phyloP scores from a whole-genome alignment of 352 stramenopile species.

The Thalassiosira hispida region DNA sequence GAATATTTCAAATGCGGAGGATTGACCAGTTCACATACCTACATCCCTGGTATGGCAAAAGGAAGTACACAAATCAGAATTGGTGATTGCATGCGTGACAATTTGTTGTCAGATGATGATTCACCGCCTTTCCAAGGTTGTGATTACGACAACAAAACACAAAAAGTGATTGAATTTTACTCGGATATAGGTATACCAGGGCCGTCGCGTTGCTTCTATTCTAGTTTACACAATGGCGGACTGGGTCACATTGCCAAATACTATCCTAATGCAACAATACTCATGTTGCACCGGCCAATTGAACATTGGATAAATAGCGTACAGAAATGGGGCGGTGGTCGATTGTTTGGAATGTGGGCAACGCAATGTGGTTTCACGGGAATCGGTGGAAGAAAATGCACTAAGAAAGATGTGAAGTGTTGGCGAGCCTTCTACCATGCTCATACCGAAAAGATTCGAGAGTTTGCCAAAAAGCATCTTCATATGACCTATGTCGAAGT shows the following conservation, averaged over 20 bases:
- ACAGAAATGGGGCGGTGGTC: slow-evolving; percentile 33
- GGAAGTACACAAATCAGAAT: too few relatives aligned
- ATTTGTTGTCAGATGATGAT: slow-evolving; percentile 24
- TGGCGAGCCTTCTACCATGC: slow-evolving; percentile 56
- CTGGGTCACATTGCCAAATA: slow-evolving; percentile 40
- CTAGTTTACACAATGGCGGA: slow-evolving; percentile 41
- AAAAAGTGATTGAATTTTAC: slow-evolving; percentile 22
- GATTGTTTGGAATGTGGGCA: slow-evolving; percentile 22
- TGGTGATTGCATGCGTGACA: slow-evolving; percentile 59
- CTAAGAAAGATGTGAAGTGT: slow-evolving; percentile 2
- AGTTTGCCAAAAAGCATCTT: slow-evolving; percentile 49
- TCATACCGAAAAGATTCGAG: slow-evolving; percentile 52
- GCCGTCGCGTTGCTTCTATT: slow-evolving; percentile 39
- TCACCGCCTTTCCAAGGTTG: slow-evolving; percentile 40
- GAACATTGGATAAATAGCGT: slow-evolving; percentile 48
- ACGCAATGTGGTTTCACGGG: slow-evolving; percentile 28
- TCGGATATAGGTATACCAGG: slow-evolving; percentile 35
- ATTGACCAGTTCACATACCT: slow-evolving; percentile 18
- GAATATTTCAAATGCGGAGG: slow-evolving; percentile 51
- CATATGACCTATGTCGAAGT: slow-evolving; percentile 57
- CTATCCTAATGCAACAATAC: slow-evolving; percentile 60
- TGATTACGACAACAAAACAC: slow-evolving; percentile 9
- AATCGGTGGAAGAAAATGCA: background rate
- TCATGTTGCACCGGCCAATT: slow-evolving; percentile 39
- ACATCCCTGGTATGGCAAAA: background rate